phyloP scores from a whole-genome alignment of 2,329 filamentous ascomycete genomes.

The Magnaporthales sp. region DNA sequence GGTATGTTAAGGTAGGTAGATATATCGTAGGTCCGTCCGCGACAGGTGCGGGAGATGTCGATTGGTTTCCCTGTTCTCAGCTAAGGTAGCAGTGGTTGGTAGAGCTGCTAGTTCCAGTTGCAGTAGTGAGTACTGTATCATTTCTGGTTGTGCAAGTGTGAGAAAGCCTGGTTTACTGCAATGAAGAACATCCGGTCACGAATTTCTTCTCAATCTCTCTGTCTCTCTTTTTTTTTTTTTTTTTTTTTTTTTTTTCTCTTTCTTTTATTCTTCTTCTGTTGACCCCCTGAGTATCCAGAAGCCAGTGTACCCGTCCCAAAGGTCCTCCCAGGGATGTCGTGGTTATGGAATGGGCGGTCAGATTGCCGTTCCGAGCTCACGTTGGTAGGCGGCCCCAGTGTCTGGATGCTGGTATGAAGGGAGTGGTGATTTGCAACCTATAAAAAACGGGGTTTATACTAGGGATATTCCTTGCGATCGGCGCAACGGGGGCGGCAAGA shows the following conservation, averaged over 20 bases:
- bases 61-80: not conserved
- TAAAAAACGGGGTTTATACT: not conserved
- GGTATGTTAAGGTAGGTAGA: not conserved
- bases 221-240: not conserved
- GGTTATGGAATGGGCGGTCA: not conserved
- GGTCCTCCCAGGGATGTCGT: not conserved
- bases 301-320: not conserved
- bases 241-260: slow-evolving; percentile 2
- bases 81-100: not conserved
- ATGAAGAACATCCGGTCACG: not conserved
- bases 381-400: too few relatives aligned
- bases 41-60: not conserved
- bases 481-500: slow-evolving; percentile 6
- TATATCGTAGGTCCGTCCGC: not conserved
- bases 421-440: not conserved
- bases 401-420: not conserved
- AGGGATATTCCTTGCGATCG: not conserved
- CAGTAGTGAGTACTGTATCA: not conserved
- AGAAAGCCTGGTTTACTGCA: not conserved
- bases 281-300: not conserved
- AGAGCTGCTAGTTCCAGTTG: not conserved
- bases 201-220: not conserved
- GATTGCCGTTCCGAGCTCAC: not conserved
- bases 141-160: not conserved
- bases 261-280: slow-evolving; percentile 1